Evolutionary conservation across 108 stramenopile genomes (phyloP).

Genomic region (Cyclostephanos tholiformis): DNA sequence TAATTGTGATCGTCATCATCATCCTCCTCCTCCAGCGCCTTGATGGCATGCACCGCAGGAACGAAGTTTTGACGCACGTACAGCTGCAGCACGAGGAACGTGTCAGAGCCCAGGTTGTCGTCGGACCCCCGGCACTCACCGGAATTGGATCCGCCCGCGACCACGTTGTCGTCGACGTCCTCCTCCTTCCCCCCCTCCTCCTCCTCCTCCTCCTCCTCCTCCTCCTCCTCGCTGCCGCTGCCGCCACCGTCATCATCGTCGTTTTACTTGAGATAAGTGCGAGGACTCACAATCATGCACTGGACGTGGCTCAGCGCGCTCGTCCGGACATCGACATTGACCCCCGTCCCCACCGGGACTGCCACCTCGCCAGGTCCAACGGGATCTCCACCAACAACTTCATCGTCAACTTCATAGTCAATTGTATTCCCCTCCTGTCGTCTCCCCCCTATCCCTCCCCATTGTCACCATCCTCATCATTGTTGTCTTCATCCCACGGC

Average conservation of each 20-base stretch:
- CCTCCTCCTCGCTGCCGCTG: background rate
- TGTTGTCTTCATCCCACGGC: no score
- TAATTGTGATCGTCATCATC: slow-evolving; percentile 11
- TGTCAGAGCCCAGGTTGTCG: slow-evolving; percentile 31
- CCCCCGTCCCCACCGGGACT: background rate
- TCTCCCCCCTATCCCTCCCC: no score
- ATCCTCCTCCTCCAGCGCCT: slow-evolving; percentile 35
- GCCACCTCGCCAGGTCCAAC: slow-evolving; percentile 21
- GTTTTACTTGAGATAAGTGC: slow-evolving; percentile 23
- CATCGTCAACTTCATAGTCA: no score
- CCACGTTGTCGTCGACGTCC: background rate
- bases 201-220: background rate
- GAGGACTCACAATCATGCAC: slow-evolving; percentile 50
- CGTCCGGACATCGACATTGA: slow-evolving; percentile 9
- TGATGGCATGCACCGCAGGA: slow-evolving; percentile 64
- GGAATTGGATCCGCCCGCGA: slow-evolving; percentile 15
- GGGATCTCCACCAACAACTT: no score
- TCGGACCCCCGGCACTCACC: slow-evolving; percentile 15
- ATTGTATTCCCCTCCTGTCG: no score
- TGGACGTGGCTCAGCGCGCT: slow-evolving; percentile 29
- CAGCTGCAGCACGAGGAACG: slow-evolving; percentile 61
- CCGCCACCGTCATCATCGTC: slow-evolving; percentile 23
- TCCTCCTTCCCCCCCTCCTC: background rate
- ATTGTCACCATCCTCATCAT: no score
- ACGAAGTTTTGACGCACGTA: slow-evolving; percentile 80